Evolutionary conservation across 345 rosid species (phyloP).

Genomic region (Carallia brachiata): DNA sequence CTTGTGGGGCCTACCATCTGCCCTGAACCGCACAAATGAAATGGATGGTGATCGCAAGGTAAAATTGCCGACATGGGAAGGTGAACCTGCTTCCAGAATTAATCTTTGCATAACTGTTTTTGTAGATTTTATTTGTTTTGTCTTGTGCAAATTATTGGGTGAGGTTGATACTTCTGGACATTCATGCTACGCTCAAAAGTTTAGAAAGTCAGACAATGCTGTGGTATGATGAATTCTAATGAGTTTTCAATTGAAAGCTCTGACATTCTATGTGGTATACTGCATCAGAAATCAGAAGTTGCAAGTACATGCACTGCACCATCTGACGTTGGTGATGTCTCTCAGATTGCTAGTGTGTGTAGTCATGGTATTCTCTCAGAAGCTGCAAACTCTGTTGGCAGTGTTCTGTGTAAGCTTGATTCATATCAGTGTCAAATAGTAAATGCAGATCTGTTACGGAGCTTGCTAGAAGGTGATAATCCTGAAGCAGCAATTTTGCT

Average conservation of each 20-base stretch:
- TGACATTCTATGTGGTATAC: slow-evolving; percentile 9
- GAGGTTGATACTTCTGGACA: slow-evolving; percentile 34
- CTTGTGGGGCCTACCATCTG: slow-evolving; percentile 82
- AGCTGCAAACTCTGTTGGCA: slow-evolving; percentile 29
- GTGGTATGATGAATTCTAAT: slow-evolving; percentile 14
- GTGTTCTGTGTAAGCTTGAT: slow-evolving; percentile 33
- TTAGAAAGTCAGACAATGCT: slow-evolving; percentile 13
- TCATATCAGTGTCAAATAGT: slow-evolving; percentile 26
- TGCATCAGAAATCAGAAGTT: slow-evolving; percentile 13
- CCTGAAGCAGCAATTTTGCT: slow-evolving; percentile 55
- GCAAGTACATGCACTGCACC: slow-evolving; percentile 18
- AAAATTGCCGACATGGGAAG: slow-evolving; percentile 36
- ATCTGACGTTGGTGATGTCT: slow-evolving; percentile 22
- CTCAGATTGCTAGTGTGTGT: slow-evolving; percentile 7
- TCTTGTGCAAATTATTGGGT: slow-evolving; percentile 37
- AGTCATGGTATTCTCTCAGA: slow-evolving; percentile 13
- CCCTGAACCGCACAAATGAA: slow-evolving; percentile 35
- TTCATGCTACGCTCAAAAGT: slow-evolving; percentile 26
- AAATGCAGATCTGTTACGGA: slow-evolving; percentile 41
- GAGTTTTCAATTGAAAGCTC: slow-evolving; percentile 12
- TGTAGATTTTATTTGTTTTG: slow-evolving; percentile 40
- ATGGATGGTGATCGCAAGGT: slow-evolving; percentile 34
- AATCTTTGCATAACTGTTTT: slow-evolving; percentile 35
- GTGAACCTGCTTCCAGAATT: slow-evolving; percentile 39
- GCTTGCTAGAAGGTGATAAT: slow-evolving; percentile 54